Evolutionary conservation across 78 protist species (phyloP).

Genomic region (Dictyostelium capitatum): DNA sequence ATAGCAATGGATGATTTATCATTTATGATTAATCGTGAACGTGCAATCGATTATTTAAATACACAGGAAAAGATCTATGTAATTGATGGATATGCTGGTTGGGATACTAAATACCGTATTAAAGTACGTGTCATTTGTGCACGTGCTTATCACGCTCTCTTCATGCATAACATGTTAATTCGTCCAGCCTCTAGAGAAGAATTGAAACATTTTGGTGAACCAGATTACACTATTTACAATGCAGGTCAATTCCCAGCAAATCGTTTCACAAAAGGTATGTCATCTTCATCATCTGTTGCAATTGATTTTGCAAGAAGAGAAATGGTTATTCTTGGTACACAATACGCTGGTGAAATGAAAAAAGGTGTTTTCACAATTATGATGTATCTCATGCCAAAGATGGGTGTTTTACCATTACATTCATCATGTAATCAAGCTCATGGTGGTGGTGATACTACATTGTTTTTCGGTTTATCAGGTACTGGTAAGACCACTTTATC

Average conservation of each 20-base stretch:
- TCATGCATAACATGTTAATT: constrained; percentile 96
- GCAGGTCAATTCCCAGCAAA: constrained; percentile 96
- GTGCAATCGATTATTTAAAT: constrained; percentile 96
- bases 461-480: constrained; percentile 97
- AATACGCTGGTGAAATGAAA: constrained; percentile 99
- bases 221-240: constrained; percentile 95
- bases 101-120: constrained; percentile 90
- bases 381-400: constrained; percentile 95
- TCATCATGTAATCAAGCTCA: constrained; percentile 89
- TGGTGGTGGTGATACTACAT: constrained; percentile 81
- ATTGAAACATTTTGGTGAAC: constrained; percentile 89
- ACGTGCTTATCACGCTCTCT: constrained; percentile 96
- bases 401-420: constrained; percentile 94
- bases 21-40: constrained; percentile 92
- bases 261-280: constrained; percentile 90
- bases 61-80: constrained; percentile 92
- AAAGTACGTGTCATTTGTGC: constrained; percentile 93
- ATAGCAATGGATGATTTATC: constrained; percentile 80
- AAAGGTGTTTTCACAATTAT: constrained; percentile 97
- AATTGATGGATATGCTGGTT: constrained; percentile 94
- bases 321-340: constrained; percentile 96
- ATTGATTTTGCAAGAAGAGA: constrained; percentile 85
- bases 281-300: constrained; percentile 88
- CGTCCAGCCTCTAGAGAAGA: constrained; percentile 89
- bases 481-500: constrained; percentile 99